phyloP scores from a whole-genome alignment of 805 yeast genomes.

The Barnettozyma sp. region DNA sequence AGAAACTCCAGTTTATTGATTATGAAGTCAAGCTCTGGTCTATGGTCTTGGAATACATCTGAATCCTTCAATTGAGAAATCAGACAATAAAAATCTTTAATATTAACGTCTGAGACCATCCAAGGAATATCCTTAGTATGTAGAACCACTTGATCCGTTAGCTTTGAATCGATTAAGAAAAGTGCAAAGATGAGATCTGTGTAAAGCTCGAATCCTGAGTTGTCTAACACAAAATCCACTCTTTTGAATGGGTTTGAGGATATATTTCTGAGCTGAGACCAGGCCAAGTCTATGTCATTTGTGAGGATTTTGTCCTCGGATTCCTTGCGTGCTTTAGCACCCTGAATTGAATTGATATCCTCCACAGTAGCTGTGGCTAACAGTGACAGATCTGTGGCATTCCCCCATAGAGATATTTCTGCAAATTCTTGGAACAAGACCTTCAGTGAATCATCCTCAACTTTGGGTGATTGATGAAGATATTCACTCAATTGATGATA shows the following conservation, averaged over 20 bases:
- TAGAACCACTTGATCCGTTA: slow-evolving; percentile 57
- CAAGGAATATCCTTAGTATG: slow-evolving; percentile 93
- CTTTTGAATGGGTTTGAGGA: slow-evolving; percentile 28
- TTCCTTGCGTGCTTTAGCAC: slow-evolving; percentile 76
- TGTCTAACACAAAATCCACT: slow-evolving; percentile 82
- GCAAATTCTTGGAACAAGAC: slow-evolving; percentile 73
- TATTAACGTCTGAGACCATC: slow-evolving; percentile 96
- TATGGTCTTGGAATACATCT: slow-evolving; percentile 41
- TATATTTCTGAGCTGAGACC: slow-evolving; percentile 41
- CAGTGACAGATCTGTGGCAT: slow-evolving; percentile 90
- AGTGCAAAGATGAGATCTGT: slow-evolving; percentile 69
- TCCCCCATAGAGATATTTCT: slow-evolving; percentile 94
- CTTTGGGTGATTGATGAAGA: slow-evolving; percentile 12
- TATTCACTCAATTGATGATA: slow-evolving; percentile 37
- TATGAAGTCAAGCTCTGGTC: slow-evolving; percentile 41
- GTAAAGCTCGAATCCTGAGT: slow-evolving; percentile 91
- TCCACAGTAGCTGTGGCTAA: slow-evolving; percentile 84
- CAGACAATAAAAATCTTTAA: slow-evolving; percentile 63
- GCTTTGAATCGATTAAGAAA: slow-evolving; percentile 62
- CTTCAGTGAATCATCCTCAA: slow-evolving; percentile 34
- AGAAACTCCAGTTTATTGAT: slow-evolving; percentile 40
- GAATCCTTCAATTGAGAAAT: slow-evolving; percentile 49
- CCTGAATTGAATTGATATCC: slow-evolving; percentile 87
- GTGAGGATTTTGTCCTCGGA: slow-evolving; percentile 72
- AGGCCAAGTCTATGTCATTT: slow-evolving; percentile 68